Base-by-base conservation (phyloP, 1,284 basidiomycete genomes). In the Porodaedalea pini region DNA sequence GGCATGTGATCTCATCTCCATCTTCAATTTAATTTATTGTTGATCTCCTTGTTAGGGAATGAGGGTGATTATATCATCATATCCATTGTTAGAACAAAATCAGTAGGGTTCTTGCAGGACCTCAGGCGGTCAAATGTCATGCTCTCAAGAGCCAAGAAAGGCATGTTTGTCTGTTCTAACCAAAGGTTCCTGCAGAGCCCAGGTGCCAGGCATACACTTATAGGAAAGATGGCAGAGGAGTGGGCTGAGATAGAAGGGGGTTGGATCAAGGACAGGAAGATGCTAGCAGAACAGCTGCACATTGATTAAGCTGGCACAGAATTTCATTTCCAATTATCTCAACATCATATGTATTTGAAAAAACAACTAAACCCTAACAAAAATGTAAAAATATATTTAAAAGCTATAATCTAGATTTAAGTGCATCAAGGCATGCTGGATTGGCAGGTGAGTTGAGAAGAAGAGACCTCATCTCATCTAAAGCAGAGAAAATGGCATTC, bases 381-480 rank as follows among this genome's bases (percentile, higher is more conserved):
- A 47, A 47, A 51, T n/a, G 10, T 36, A 23, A 50, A 43, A 31
- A 58, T 49, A 54, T 49, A 51, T 65, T 51, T 41, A 61, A 50
- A 32, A 25, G 2, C 54, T 60, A 50, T 60, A 60, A 40, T 49
- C 56, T 54, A 44, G 59, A n/a, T 15, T 52, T 55, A 47, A 21
- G 39, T 52, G 49, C 7, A 34, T 49, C 27, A 58, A 81, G 88
- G 11, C 86, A 71, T 3, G 27, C 17, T 29, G 15, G 13, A 21
- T 29, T 34, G 15, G 32, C 4, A 19, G n/a, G 17, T 57, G 15
- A 10, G 25, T 36, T 29, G 7, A 47, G 32, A 45, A 53, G 10
- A 31, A 48, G 34, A 29, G 67, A 64, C 61, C 77, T 78, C 85
- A 98, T 91, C 64, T 92, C 87, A 57, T 77, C 68, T 62, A 98